Base-by-base conservation (phyloP, 2,329 filamentous ascomycete species). In the Trichoderma sp. region DNA sequence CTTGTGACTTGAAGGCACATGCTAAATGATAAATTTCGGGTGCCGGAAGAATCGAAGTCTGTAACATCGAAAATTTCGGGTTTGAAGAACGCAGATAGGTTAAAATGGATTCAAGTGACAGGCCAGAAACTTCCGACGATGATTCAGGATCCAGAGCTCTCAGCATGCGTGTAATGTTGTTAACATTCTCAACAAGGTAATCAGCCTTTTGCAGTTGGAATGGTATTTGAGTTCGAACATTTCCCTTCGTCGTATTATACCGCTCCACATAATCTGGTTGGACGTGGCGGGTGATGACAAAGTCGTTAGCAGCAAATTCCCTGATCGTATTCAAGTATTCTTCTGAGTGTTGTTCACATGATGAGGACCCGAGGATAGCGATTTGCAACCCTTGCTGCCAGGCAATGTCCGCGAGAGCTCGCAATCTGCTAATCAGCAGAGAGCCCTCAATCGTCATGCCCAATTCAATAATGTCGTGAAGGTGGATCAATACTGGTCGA, bases 381-480 rank as follows among this genome's bases (percentile, higher is more conserved):
- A 97, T 87, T 72, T 88, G 88, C 75, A 90, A 87, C 5, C 94
- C 94, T 51, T 89, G 86, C 69, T 87, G 86, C 85, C 95, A 92
- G 72, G 91, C 87, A 72, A 88, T 87, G 76, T 95, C 91, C 30
- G 97, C 89, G 7, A 92, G 85, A 62, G 88, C 87, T 68, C 93
- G 90, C 14, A 99, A 83, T 72, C 91, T 89, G 53, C 86, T 83
- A 8, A 98, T 82, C 36, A 98, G 87, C 26, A 88, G 86, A 2
- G 88, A 85, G 12, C 94, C 93, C 72, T 93, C 90, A 6, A 87
- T 80, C 1, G 92, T 91, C 77, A 88, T 87, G 76, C 87, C 89
- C 9, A 99, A 85, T 74, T 97, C 93, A 68, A 92, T 90, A 77
- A 94, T 92, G 79, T 98, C 93, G 78, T 92, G 89, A 14, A 97